phyloP scores from a whole-genome alignment of 23 red algal species.

The Gracilaria domingensis region DNA sequence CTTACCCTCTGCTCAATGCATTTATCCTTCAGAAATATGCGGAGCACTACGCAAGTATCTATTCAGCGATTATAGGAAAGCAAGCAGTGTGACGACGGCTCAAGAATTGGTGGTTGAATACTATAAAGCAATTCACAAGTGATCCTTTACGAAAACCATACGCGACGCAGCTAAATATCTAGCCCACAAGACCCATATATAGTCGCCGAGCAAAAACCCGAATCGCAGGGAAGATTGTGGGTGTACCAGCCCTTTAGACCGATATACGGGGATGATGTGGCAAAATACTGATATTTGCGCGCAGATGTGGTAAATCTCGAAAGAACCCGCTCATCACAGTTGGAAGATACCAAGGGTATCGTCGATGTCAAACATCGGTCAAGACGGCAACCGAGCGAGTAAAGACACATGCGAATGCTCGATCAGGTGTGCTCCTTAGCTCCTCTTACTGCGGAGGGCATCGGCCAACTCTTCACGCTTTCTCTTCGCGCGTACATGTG shows the following conservation, averaged over 20 bases:
- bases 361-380: neutral
- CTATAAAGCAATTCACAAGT: neutral
- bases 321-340: neutral
- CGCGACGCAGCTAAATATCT: neutral
- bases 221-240: neutral
- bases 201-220: neutral
- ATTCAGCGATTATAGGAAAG: no score
- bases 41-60: no score
- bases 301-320: neutral
- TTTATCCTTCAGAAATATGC: no score
- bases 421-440: neutral
- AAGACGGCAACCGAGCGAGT: neutral
- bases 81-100: no score
- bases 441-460: slow-evolving; percentile 82
- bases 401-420: neutral
- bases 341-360: neutral
- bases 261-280: neutral
- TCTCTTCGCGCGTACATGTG: slow-evolving; percentile 94
- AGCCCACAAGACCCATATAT: neutral
- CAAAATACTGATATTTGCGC: neutral
- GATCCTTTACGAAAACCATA: neutral
- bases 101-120: no score
- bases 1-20: no score
- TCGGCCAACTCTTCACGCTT: slow-evolving; percentile 95
- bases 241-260: no score